These are phyloP conservation scores for Boletus reticuloceps DNA, from an alignment of 768 basidiomycete species.

Conservation along the genomic window DNA sequence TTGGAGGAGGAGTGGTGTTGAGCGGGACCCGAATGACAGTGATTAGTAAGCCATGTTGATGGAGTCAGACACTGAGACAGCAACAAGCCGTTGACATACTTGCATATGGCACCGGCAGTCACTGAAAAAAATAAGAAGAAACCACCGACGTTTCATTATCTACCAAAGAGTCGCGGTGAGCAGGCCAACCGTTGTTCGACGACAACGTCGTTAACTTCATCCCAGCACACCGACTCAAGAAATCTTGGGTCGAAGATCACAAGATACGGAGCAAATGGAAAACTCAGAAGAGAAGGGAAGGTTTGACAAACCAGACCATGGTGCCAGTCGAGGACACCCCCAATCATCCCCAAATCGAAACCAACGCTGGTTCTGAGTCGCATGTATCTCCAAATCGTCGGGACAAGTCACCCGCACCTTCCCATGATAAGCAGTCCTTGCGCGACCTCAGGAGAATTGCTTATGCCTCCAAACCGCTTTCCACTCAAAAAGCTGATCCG, in stretches of 20 bases:
- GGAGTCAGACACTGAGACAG: not conserved
- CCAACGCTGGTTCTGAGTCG: not conserved
- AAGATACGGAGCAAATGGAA: conserved; percentile 83
- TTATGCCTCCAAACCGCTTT: conserved; percentile 57
- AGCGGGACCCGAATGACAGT: not conserved
- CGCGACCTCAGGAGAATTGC: conserved; percentile 63
- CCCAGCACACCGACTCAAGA: conserved; percentile 77
- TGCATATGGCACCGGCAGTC: not conserved
- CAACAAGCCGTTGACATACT: too few species aligned
- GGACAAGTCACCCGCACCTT: conserved; percentile 6
- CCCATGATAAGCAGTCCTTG: conserved; percentile 33
- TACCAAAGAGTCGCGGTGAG: conserved; percentile 62
- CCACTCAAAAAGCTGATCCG: conserved; percentile 53
- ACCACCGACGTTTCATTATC: conserved; percentile 70
- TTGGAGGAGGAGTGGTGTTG: conserved; percentile 16
- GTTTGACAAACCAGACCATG: conserved; percentile 20
- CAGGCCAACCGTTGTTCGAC: not conserved
- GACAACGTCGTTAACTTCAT: conserved; percentile 1
- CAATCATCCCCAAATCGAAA: not conserved
- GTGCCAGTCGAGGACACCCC: not conserved
- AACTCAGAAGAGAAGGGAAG: conserved; percentile 58
- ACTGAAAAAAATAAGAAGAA: conserved; percentile 37
- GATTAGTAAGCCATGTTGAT: conserved; percentile 26
- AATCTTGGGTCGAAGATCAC: conserved; percentile 71
- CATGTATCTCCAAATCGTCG: not conserved